Conservation (phyloP, 495 filamentous ascomycete genomes). For the Sphaerosporella brunnea region DNA sequence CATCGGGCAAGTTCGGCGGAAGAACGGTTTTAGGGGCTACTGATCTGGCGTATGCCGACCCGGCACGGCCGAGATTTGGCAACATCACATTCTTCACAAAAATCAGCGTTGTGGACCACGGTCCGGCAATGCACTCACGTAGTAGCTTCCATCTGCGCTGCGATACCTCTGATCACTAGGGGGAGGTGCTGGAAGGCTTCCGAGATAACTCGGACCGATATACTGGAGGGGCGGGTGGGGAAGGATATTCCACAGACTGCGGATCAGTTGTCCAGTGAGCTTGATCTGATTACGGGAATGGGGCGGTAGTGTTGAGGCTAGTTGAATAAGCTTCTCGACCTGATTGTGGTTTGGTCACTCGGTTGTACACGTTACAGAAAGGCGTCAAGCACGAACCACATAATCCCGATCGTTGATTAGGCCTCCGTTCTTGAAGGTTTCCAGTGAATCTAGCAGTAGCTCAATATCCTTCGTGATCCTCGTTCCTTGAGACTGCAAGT, state of each 20-base stretch:
- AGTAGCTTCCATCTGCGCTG: slow-evolving; percentile 50
- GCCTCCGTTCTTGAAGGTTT: too few species aligned
- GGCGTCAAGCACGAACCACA: too few species aligned
- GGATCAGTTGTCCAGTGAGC: slow-evolving; percentile 25
- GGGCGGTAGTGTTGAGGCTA: slow-evolving; percentile 11
- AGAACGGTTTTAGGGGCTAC: slow-evolving; percentile 8
- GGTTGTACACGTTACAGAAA: too few species aligned
- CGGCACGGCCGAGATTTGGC: slow-evolving; percentile 34
- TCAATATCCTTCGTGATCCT: too few species aligned
- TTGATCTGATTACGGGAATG: slow-evolving; percentile 9
- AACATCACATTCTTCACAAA: slow-evolving; percentile 26
- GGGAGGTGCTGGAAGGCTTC: too few species aligned
- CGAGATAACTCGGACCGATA: slow-evolving; percentile 29
- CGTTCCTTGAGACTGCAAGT: too few species aligned
- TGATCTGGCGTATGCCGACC: slow-evolving; percentile 28
- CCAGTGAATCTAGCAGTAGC: too few species aligned
- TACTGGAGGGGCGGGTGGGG: slow-evolving; percentile 47
- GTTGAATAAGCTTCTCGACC: slow-evolving; percentile 15
- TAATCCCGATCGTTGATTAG: too few species aligned
- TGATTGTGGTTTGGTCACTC: too few species aligned
- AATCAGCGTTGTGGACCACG: background rate
- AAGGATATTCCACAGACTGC: slow-evolving; percentile 45
- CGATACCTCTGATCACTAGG: too few species aligned
- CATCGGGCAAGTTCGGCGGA: slow-evolving; percentile 43
- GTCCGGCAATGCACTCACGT: slow-evolving; percentile 19